These are phyloP conservation scores for Trichoderma sp. DNA, from an alignment of 2,329 filamentous ascomycete species.

Conservation along the genomic window DNA sequence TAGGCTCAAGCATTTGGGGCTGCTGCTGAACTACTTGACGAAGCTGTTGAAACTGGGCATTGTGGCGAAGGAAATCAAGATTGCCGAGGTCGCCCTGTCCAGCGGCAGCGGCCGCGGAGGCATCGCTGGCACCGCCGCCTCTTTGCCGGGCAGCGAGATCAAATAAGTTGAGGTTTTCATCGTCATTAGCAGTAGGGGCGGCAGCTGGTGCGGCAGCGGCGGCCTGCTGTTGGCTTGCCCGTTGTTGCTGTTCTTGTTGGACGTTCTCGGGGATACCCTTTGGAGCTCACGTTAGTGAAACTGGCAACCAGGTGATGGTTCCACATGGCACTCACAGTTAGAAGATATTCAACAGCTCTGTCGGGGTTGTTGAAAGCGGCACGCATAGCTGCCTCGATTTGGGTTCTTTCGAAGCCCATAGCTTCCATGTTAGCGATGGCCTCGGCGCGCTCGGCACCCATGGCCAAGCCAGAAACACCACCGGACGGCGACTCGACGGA, in stretches of 20 bases:
- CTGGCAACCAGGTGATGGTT: neutral
- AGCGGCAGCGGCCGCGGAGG: slow-evolving; percentile 55
- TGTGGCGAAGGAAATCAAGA: slow-evolving; percentile 91
- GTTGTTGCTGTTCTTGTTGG: slow-evolving; percentile 66
- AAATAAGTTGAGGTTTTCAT: slow-evolving; percentile 82
- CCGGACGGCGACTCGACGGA: slow-evolving; percentile 46
- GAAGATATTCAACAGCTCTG: slow-evolving; percentile 92
- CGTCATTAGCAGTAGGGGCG: slow-evolving; percentile 56
- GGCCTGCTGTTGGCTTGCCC: slow-evolving; percentile 44
- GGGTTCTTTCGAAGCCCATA: slow-evolving; percentile 89
- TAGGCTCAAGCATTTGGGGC: slow-evolving; percentile 97
- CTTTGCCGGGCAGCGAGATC: slow-evolving; percentile 83
- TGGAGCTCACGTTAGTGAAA: slow-evolving; percentile 24
- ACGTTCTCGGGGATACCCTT: slow-evolving; percentile 90
- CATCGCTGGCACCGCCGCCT: slow-evolving; percentile 50
- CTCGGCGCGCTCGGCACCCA: slow-evolving; percentile 79
- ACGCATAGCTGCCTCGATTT: slow-evolving; percentile 93
- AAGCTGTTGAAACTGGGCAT: slow-evolving; percentile 96
- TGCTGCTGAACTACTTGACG: slow-evolving; percentile 97
- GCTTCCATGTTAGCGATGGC: slow-evolving; percentile 92
- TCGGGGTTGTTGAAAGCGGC: slow-evolving; percentile 97
- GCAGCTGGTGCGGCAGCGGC: slow-evolving; percentile 46
- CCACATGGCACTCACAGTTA: slow-evolving; percentile 66
- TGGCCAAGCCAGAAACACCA: slow-evolving; percentile 76
- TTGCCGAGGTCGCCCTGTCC: slow-evolving; percentile 67